Evolutionary conservation across 106 monocot species (phyloP).

Genomic region (Amphibolis antarctica): DNA sequence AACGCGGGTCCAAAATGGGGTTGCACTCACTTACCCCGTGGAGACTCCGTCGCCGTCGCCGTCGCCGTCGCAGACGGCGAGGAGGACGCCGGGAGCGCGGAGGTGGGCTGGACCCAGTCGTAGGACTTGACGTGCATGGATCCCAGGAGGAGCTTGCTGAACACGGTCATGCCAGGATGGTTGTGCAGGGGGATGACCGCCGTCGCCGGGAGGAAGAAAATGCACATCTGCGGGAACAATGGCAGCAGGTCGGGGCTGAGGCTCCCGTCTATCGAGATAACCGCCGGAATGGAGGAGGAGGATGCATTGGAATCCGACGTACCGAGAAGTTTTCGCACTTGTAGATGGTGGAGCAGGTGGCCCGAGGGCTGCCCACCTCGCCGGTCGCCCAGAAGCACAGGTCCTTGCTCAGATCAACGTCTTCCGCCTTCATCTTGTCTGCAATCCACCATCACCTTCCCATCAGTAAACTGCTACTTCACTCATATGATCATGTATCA

Average conservation of each 20-base stretch:
- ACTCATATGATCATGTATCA: background rate
- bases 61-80: too few relatives aligned
- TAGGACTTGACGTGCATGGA: conserved; percentile 76
- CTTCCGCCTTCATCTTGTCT: conserved; percentile 74
- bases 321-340: conserved; percentile 73
- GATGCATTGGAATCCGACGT: too few relatives aligned
- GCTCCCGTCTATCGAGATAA: too few relatives aligned
- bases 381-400: conserved; percentile 35
- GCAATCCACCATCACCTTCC: too few relatives aligned
- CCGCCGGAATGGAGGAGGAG: too few relatives aligned
- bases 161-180: conserved; percentile 85
- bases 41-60: too few relatives aligned
- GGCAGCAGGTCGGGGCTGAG: too few relatives aligned
- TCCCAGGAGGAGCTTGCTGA: conserved; percentile 70
- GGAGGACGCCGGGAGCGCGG: too few relatives aligned
- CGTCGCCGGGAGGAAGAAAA: conserved; percentile 56
- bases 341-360: conserved; percentile 50
- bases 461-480: background rate
- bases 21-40: conserved; percentile 3
- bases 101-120: conserved; percentile 36
- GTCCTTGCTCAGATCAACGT: conserved; percentile 65
- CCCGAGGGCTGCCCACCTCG: conserved; percentile 28
- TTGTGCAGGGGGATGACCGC: conserved; percentile 91
- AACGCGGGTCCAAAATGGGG: conserved; percentile 6
- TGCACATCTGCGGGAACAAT: conserved; percentile 44